These are phyloP conservation scores for Aspergillus puulaauensis DNA, from an alignment of 2,329 filamentous ascomycete genomes.

Conservation along the genomic window DNA sequence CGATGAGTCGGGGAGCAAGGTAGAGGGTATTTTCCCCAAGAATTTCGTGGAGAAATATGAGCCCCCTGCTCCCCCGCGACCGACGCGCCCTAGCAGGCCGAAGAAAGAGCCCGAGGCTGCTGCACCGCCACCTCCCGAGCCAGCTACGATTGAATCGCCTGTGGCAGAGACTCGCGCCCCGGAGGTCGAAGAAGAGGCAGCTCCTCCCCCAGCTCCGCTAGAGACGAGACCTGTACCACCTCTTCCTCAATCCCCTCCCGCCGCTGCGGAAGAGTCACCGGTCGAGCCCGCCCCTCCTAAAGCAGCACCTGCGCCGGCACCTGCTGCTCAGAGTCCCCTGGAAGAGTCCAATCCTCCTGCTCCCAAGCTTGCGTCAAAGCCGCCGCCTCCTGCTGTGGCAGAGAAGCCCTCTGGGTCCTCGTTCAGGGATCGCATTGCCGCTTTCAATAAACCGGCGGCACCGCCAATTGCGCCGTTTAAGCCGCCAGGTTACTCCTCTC, in stretches of 20 bases:
- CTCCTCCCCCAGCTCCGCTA: constrained; percentile 7
- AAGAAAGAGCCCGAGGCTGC: constrained; percentile 60
- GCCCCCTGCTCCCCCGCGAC: constrained; percentile 83
- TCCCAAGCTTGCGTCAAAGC: constrained; percentile 50
- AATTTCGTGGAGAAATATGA: constrained; percentile 98
- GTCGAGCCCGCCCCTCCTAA: constrained; percentile 28
- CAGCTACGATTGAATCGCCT: constrained; percentile 32
- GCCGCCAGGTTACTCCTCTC: constrained; percentile 61
- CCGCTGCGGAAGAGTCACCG: constrained; percentile 25
- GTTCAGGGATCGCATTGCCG: constrained; percentile 93
- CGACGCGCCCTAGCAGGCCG: constrained; percentile 66
- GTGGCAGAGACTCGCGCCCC: constrained; percentile 30
- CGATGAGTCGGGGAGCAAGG: constrained; percentile 70
- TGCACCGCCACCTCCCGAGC: constrained; percentile 35
- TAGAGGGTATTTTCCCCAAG: constrained; percentile 86
- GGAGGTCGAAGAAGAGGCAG: constrained; percentile 32
- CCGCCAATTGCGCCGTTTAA: constrained; percentile 90
- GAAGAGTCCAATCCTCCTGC: constrained; percentile 36
- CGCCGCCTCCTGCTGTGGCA: constrained; percentile 63
- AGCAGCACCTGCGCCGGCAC: constrained; percentile 23
- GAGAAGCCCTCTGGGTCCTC: constrained; percentile 76
- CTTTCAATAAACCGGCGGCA: constrained; percentile 88
- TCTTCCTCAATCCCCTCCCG: constrained; percentile 24
- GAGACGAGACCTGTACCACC: constrained; percentile 24
- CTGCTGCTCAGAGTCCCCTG: constrained; percentile 30